phyloP scores from a whole-genome alignment of 768 basidiomycete genomes.

The Paxillus ammoniavirescens region DNA sequence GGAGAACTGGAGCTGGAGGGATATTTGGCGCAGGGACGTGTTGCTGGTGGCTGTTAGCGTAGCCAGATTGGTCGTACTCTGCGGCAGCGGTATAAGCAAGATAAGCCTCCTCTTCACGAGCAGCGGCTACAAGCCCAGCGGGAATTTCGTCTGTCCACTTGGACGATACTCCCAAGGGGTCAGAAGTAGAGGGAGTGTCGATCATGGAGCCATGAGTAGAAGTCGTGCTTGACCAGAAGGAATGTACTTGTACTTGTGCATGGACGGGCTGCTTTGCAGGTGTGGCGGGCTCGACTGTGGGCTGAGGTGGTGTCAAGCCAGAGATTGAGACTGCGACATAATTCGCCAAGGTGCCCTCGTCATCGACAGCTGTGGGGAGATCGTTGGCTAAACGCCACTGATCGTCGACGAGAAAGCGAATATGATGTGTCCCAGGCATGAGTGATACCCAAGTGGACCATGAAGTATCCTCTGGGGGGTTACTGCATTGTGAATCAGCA shows the following conservation, averaged over 20 bases:
- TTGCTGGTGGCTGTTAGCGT: slow-evolving; percentile 33
- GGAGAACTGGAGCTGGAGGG: slow-evolving; percentile 84
- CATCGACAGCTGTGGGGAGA: slow-evolving; percentile 87
- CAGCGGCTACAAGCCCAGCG: slow-evolving; percentile 71
- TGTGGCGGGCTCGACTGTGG: slow-evolving; percentile 35
- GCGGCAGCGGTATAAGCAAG: slow-evolving; percentile 39
- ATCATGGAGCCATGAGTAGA: slow-evolving; percentile 32
- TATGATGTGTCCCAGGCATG: slow-evolving; percentile 87
- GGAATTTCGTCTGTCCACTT: slow-evolving; percentile 84
- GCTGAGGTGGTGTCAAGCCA: slow-evolving; percentile 30
- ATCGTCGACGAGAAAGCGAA: slow-evolving; percentile 94
- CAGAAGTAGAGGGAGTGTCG: slow-evolving; percentile 24
- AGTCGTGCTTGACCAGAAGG: slow-evolving; percentile 44
- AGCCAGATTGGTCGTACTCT: slow-evolving; percentile 33
- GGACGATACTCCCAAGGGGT: slow-evolving; percentile 29
- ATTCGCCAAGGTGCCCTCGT: slow-evolving; percentile 92
- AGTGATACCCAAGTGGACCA: slow-evolving; percentile 49
- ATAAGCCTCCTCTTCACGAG: slow-evolving; percentile 80
- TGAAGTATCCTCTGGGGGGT: slow-evolving; percentile 33
- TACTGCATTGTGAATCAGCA: slow-evolving; percentile 23
- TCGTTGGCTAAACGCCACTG: slow-evolving; percentile 78
- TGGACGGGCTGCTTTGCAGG: slow-evolving; percentile 25
- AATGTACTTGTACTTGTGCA: slow-evolving; percentile 32
- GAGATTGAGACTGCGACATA: slow-evolving; percentile 63
- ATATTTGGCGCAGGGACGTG: slow-evolving; percentile 68